Evolutionary conservation across 2,329 filamentous ascomycete genomes (phyloP).

Genomic region (Blastomyces percursus): DNA sequence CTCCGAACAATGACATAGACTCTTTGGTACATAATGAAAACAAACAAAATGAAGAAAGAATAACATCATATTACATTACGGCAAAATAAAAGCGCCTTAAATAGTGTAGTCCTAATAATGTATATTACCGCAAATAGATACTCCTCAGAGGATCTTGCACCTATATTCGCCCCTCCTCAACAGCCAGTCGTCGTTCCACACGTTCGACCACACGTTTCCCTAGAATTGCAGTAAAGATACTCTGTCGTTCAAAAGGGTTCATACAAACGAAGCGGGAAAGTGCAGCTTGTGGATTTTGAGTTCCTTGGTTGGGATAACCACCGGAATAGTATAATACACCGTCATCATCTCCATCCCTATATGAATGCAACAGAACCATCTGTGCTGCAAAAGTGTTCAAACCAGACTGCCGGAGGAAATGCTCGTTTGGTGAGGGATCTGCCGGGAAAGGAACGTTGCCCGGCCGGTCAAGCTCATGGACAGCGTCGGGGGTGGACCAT

Average conservation of each 20-base stretch:
- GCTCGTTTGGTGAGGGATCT: constrained; percentile 49
- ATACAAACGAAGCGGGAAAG: constrained; percentile 49
- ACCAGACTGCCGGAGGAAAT: constrained; percentile 54
- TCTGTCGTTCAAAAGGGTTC: constrained; percentile 39
- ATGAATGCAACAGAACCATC: constrained; percentile 39
- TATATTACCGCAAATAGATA: not conserved
- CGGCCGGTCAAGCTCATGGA: no score
- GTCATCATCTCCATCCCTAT: not conserved
- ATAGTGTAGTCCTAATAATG: not conserved
- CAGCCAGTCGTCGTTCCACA: constrained; percentile 40
- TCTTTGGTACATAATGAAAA: not conserved
- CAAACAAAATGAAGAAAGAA: not conserved
- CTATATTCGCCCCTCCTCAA: not conserved
- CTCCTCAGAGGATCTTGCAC: not conserved
- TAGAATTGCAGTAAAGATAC: constrained; percentile 42
- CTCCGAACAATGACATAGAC: not conserved
- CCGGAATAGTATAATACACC: not conserved
- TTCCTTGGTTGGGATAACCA: not conserved
- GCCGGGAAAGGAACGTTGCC: not conserved
- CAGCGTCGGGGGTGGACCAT: constrained; percentile 3
- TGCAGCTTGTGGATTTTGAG: constrained; percentile 27
- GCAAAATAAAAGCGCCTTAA: not conserved
- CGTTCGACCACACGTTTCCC: constrained; percentile 46
- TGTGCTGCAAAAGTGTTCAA: constrained; percentile 65
- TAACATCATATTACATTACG: not conserved